Percentiles rank a stretch among this genome's conserved stretches.
Evolutionary conservation across 352 stramenopile genomes (phyloP).

Genomic region (Phytopythium delawarense): DNA sequence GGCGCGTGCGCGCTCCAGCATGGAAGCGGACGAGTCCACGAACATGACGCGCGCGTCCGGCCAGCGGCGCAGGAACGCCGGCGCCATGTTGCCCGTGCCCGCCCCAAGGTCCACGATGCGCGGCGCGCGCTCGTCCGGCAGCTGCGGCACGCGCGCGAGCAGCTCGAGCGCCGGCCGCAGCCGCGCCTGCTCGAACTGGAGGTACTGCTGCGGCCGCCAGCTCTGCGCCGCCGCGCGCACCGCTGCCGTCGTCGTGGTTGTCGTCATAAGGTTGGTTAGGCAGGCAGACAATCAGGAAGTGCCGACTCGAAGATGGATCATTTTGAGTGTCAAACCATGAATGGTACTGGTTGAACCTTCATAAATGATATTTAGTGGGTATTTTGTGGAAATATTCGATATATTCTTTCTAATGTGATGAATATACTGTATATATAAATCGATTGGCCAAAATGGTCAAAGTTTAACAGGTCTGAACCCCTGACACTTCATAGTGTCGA

Average conservation of each 20-base stretch:
- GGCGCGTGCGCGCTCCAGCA: conserved; percentile 39
- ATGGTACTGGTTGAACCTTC: not conserved
- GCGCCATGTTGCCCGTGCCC: conserved; percentile 67
- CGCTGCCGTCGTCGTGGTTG: conserved; percentile 3
- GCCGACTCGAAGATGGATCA: too few species aligned
- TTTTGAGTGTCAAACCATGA: too few species aligned
- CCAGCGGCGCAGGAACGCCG: conserved; percentile 54
- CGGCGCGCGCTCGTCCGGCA: conserved; percentile 14
- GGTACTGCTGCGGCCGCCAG: conserved; percentile 57
- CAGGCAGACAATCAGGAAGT: too few species aligned
- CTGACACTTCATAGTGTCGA: too few species aligned
- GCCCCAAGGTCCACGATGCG: conserved; percentile 62
- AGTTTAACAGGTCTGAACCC: too few species aligned
- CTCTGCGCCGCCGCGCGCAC: conserved; percentile 23
- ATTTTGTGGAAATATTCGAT: not conserved
- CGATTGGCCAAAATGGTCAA: not conserved
- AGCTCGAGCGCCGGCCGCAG: conserved; percentile 63
- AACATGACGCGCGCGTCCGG: conserved; percentile 43
- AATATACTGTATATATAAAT: not conserved
- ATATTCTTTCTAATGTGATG: not conserved
- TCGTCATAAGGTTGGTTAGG: not conserved
- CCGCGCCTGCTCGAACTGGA: conserved; percentile 56
- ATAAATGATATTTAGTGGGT: not conserved
- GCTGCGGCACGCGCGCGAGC: conserved; percentile 30
- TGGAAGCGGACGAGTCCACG: conserved; percentile 56